Percentiles rank a stretch among this genome's conserved stretches.
These are phyloP conservation scores for Mycena maculata DNA, from an alignment of 768 basidiomycete species.

Conservation along the genomic window DNA sequence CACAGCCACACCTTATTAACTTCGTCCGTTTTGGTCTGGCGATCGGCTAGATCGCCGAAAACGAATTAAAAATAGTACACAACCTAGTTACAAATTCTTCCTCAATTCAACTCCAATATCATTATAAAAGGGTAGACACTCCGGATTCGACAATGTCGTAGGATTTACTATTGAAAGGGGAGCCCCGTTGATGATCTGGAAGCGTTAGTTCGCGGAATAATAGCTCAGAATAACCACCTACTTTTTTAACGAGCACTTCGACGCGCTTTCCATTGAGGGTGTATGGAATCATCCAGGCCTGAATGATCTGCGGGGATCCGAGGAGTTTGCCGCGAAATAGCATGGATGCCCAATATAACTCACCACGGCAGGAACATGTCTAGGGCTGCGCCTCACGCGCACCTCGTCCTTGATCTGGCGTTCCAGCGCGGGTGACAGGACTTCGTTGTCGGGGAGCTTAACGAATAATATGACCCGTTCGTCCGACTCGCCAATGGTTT, in stretches of 20 bases:
- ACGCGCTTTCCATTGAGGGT: constrained; percentile 87
- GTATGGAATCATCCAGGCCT: constrained; percentile 78
- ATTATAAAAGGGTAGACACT: constrained; percentile 72
- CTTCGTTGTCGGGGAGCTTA: constrained; percentile 64
- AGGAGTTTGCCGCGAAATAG: constrained; percentile 26
- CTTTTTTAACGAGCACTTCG: constrained; percentile 84
- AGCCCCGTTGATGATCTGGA: constrained; percentile 83
- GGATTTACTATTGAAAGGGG: constrained; percentile 75
- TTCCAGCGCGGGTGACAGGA: constrained; percentile 63
- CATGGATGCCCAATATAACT: constrained; percentile 38
- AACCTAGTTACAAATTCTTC: background rate
- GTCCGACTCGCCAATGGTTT: constrained; percentile 73
- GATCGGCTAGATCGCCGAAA: too few species aligned
- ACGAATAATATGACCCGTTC: constrained; percentile 84
- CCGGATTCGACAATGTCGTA: constrained; percentile 79
- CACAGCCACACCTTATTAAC: too few species aligned
- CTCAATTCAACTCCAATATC: constrained; percentile 56
- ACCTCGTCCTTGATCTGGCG: constrained; percentile 71
- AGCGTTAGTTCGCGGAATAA: constrained; percentile 1
- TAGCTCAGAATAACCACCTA: constrained; percentile 31
- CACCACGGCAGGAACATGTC: constrained; percentile 83
- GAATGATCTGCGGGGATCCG: constrained; percentile 64
- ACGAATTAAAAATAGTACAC: constrained; percentile 5
- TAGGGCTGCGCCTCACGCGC: constrained; percentile 70
- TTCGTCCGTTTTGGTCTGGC: too few species aligned